Evolutionary conservation across 169 alveolate species (phyloP).

Genomic region (Plasmodium reichenowi): DNA sequence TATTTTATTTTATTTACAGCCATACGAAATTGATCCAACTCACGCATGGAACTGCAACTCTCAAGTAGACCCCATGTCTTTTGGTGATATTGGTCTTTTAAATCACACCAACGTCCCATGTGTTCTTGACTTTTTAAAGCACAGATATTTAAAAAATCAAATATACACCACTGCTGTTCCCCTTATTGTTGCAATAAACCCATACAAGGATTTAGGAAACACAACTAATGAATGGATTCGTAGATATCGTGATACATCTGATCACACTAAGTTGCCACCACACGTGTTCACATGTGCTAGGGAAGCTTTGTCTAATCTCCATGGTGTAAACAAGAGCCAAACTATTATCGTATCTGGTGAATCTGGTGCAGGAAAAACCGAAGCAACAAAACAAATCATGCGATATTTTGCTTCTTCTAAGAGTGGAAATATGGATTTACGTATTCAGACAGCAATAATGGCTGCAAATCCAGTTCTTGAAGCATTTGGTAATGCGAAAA

Average conservation of each 20-base stretch:
- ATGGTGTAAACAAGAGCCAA: constrained; percentile 90
- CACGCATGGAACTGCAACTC: constrained; percentile 91
- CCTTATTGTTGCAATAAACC: constrained; percentile 92
- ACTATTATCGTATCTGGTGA: constrained; percentile 98
- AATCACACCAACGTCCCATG: constrained; percentile 91
- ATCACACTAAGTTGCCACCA: constrained; percentile 87
- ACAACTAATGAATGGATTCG: constrained; percentile 89
- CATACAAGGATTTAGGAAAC: constrained; percentile 92
- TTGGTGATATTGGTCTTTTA: constrained; percentile 91
- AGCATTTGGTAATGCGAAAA: constrained; percentile 99
- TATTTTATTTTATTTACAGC: constrained; percentile 54
- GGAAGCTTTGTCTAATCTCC: constrained; percentile 90
- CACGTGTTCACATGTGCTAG: constrained; percentile 93
- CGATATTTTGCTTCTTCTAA: constrained; percentile 90
- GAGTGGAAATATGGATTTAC: constrained; percentile 81
- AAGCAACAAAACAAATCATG: constrained; percentile 96
- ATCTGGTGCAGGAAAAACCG: constrained; percentile 99
- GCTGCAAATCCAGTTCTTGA: constrained; percentile 98
- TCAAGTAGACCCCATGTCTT: constrained; percentile 93
- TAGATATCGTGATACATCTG: constrained; percentile 87
- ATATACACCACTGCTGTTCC: constrained; percentile 94
- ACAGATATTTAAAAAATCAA: constrained; percentile 90
- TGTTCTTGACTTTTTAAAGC: constrained; percentile 89
- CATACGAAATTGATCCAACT: constrained; percentile 89
- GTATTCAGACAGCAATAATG: constrained; percentile 91